A percentile compares a stretch with the other conserved stretches of the same genome.
Evolutionary conservation across 345 rosid species (phyloP).

Genomic region (Hypericum androsaemum): DNA sequence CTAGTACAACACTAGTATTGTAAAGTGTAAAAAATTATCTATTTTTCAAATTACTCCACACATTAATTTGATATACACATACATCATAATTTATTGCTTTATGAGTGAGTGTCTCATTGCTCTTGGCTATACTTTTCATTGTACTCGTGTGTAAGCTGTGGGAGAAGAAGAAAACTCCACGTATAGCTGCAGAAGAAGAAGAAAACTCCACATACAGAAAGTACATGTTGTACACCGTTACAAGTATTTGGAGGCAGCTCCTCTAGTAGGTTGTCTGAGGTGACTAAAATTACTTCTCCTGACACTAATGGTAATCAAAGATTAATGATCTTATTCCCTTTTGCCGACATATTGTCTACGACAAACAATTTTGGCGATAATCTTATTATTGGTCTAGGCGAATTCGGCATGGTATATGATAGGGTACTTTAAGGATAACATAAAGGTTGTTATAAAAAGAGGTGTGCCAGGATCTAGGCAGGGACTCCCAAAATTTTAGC

Average conservation of each 20-base stretch:
- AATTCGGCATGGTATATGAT: slow-evolving; percentile 90
- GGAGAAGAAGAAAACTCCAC: too few species aligned
- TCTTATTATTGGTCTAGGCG: slow-evolving; percentile 73
- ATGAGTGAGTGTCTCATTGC: slow-evolving; percentile 38
- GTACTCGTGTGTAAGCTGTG: slow-evolving; percentile 26
- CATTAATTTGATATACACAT: too few species aligned
- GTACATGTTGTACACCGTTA: slow-evolving; percentile 71
- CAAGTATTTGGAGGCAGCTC: slow-evolving; percentile 66
- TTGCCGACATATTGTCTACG: slow-evolving; percentile 54
- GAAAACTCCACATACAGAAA: slow-evolving; percentile 40
- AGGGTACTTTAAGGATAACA: slow-evolving; percentile 64
- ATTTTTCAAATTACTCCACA: too few species aligned
- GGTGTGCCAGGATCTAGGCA: slow-evolving; percentile 89
- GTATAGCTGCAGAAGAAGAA: slow-evolving; percentile 30
- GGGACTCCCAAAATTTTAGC: slow-evolving; percentile 88
- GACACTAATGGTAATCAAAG: slow-evolving; percentile 50
- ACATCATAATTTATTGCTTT: too few species aligned
- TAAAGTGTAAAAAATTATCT: too few species aligned
- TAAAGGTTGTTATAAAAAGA: slow-evolving; percentile 80
- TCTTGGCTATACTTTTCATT: slow-evolving; percentile 23
- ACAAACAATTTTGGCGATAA: slow-evolving; percentile 66
- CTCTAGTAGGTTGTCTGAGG: slow-evolving; percentile 56
- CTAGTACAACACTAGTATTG: too few species aligned
- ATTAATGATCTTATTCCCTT: slow-evolving; percentile 62
- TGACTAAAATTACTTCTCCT: slow-evolving; percentile 50